phyloP scores from a whole-genome alignment of 2,329 filamentous ascomycete genomes.

The Fusarium brevicatenulatum region DNA sequence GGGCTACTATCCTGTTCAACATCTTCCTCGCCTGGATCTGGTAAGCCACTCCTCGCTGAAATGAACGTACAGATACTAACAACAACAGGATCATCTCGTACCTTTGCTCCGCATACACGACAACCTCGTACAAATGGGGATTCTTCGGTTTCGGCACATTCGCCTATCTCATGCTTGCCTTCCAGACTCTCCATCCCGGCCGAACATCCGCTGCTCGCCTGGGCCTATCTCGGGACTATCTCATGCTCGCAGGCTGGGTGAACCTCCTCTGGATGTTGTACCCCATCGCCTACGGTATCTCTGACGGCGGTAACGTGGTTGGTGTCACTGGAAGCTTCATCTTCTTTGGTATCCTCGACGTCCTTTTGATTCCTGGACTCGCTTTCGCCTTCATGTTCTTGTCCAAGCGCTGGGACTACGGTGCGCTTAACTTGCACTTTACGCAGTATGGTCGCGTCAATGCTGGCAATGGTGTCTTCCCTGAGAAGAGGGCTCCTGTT shows the following conservation, averaged over 20 bases:
- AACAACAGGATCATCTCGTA: constrained; percentile 55
- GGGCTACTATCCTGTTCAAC: constrained; percentile 65
- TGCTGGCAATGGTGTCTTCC: constrained; percentile 54
- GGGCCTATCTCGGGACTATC: constrained; percentile 57
- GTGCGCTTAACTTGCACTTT: constrained; percentile 61
- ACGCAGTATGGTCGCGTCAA: constrained; percentile 64
- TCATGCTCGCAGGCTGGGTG: constrained; percentile 56
- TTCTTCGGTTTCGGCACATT: constrained; percentile 64
- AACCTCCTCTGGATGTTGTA: constrained; percentile 66
- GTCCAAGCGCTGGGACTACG: constrained; percentile 62
- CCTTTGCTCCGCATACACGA: constrained; percentile 59
- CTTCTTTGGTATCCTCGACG: constrained; percentile 63
- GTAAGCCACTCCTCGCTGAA: constrained; percentile 32
- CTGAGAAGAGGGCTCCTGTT: constrained; percentile 54
- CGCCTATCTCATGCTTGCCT: constrained; percentile 57
- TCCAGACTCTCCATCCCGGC: constrained; percentile 55
- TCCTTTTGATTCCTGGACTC: constrained; percentile 57
- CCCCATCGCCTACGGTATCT: constrained; percentile 58
- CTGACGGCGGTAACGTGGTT: constrained; percentile 32
- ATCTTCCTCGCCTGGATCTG: constrained; percentile 62
- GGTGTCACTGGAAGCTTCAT: constrained; percentile 26
- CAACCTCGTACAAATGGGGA: constrained; percentile 66
- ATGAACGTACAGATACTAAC: neutral
- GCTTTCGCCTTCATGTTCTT: constrained; percentile 56
- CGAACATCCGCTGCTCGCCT: constrained; percentile 53